Base-by-base conservation (phyloP, 257 asterid genomes). In the Nemophila menziesii region DNA sequence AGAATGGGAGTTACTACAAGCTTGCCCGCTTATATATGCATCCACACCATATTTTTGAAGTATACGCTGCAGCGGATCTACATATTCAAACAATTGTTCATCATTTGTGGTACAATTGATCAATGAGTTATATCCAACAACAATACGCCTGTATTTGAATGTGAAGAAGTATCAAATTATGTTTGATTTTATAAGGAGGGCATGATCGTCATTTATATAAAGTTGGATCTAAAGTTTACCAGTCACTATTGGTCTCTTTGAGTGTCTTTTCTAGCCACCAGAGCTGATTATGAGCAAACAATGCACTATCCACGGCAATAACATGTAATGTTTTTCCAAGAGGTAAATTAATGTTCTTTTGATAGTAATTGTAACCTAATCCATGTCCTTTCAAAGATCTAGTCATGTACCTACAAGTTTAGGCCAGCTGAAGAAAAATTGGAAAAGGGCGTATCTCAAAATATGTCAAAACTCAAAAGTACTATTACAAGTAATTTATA, bases 291-390 rank as follows among this genome's bases (percentile, higher is more conserved):
- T 51, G 63, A 19, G 19, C 50, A 14, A n/a, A n/a, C n/a, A n/a
- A n/a, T n/a, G n/a, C n/a, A n/a, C 86, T 74, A 39, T 81, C 74
- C 46, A 78, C 21, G 36, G 52, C 69, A 22, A 78, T 57, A 56
- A 81, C 42, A 40, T 81, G 80, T 42, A 81, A 34, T 53, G 67
- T 56, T 46, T 44, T 67, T 52, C 73, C 75, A 43, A 50, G 11
- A 3, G 74, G 67, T 46, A 64, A 34, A 40, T 53, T 20, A 10
- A 65, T 55, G 45, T 61, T 66, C 58, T 67, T 47, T 17, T 49
- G 44, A 61, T 74, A 70, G 56, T 58, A 54, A 53, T 46, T 67
- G 56, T 58, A 54, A 53, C 44, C 55, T 48, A 40, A 33, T 22
- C 70, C 67, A 33, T 19, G 71, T 49, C 64, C 67, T 33, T 37